A percentile compares a stretch with the other conserved stretches of the same genome.
Evolutionary conservation across 306 rosid genomes (phyloP).

Genomic region (Lathyrus sativus): DNA sequence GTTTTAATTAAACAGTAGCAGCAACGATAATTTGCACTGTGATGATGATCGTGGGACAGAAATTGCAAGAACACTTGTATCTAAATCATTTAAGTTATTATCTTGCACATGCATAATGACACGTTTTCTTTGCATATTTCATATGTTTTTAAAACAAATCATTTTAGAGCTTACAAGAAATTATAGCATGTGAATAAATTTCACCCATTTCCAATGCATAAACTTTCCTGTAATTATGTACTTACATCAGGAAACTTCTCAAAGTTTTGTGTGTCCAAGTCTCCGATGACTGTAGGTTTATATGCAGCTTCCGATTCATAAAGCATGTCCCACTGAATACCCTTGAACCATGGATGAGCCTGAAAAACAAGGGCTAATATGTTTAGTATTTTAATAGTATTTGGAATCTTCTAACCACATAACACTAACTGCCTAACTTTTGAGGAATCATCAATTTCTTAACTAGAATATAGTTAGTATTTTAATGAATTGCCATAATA

Average conservation of each 20-base stretch:
- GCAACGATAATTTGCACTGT: constrained; percentile 25
- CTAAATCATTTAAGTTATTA: constrained; percentile 25
- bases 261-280: constrained; percentile 93
- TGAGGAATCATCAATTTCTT: constrained; percentile 7
- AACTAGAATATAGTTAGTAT: constrained; percentile 25
- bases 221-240: constrained; percentile 19
- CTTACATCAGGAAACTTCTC: constrained; percentile 98
- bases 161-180: constrained; percentile 27
- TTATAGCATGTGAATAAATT: constrained; percentile 5
- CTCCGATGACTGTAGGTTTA: constrained; percentile 84
- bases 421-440: constrained; percentile 17
- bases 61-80: constrained; percentile 17
- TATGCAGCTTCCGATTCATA: constrained; percentile 93
- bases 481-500: constrained; percentile 19
- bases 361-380: constrained; percentile 43
- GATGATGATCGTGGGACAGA: constrained; percentile 15
- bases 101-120: constrained; percentile 24
- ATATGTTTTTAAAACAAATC: constrained; percentile 20
- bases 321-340: constrained; percentile 87
- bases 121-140: constrained; percentile 14
- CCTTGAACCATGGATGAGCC: constrained; percentile 95
- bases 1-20: constrained; percentile 18
- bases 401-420: constrained; percentile 8
- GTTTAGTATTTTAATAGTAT: constrained; percentile 17
- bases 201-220: constrained; percentile 30